Evolutionary conservation across 768 basidiomycete genomes (phyloP), one percentile per base, ranked within the genome.

Genomic region (Boletus edulis): DNA sequence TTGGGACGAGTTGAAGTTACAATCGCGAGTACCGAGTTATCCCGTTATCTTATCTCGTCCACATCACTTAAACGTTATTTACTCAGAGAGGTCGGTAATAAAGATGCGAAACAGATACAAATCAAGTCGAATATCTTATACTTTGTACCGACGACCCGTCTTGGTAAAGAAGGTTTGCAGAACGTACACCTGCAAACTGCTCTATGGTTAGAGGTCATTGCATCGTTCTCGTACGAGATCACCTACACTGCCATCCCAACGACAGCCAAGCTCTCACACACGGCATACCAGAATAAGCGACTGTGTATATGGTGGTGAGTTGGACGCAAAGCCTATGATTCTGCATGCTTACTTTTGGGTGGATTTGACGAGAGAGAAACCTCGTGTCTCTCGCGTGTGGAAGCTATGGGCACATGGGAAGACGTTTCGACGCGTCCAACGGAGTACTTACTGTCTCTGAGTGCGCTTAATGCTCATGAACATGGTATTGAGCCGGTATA

Each of bases 161-260:
- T 87, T 84, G n/a, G 91, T 94, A 75, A 98, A 98, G 85, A 96
- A 98, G 18, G 92, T 95, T 73, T 95, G 93, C 22, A 98, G 81
- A 43, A 95, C 77, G 68, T 94, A 96, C 13, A 96, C 90, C 74
- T 98, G 94, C 55, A 89, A 71, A 5, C 94, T 95, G 65, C 17
- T 52, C 24, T 7, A 49, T 49, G 31, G 31, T 53, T 40, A 65
- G 61, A 35, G n/a, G 59, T 45, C 24, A 39, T 12, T 42, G 39
- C 52, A 24, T 17, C n/a, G 46, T 54, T 37, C 48, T 52, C 14
- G 29, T 10, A 18, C 10, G 46, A 48, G 38, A 55, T 31, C 39
- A 78, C 94, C 54, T 76, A 96, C 94, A 87, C 73, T 17, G 94
- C 92, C 91, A 96, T 96, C 40, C 81, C 85, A 55, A 93, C 78